Conservation (phyloP, 495 filamentous ascomycete species). For the Aspergillus funiculosus region DNA sequence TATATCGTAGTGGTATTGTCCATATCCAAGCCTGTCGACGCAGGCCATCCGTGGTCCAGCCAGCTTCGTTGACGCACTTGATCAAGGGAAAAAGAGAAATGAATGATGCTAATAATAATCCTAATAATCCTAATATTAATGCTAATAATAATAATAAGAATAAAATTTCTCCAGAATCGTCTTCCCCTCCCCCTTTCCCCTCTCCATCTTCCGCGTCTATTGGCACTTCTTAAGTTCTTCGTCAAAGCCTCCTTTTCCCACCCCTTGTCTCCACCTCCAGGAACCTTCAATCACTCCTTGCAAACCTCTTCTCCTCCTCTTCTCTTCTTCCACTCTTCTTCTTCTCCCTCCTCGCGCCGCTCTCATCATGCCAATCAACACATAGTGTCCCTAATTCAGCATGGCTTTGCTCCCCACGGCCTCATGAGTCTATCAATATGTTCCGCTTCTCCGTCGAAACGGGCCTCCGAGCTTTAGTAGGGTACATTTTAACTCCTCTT, state of each 20-base stretch:
- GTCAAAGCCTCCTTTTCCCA: background rate
- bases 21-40: background rate
- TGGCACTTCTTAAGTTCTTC: too few relatives aligned
- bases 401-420: conserved; percentile 13
- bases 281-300: background rate
- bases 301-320: background rate
- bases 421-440: conserved; percentile 23
- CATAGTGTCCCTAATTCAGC: conserved; percentile 3
- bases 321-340: background rate
- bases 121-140: too few relatives aligned
- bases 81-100: too few relatives aligned
- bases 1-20: too few relatives aligned
- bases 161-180: too few relatives aligned
- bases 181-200: too few relatives aligned
- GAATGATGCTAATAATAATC: too few relatives aligned
- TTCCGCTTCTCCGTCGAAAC: conserved; percentile 31
- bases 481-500: conserved; percentile 26
- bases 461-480: conserved; percentile 34
- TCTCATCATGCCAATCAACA: conserved; percentile 7
- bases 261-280: background rate
- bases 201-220: background rate
- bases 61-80: conserved; percentile 15
- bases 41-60: conserved; percentile 10
- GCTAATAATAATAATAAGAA: too few relatives aligned
- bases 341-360: background rate